phyloP scores from a whole-genome alignment of 2,329 filamentous ascomycete genomes.

The Alternaria incomplexa region DNA sequence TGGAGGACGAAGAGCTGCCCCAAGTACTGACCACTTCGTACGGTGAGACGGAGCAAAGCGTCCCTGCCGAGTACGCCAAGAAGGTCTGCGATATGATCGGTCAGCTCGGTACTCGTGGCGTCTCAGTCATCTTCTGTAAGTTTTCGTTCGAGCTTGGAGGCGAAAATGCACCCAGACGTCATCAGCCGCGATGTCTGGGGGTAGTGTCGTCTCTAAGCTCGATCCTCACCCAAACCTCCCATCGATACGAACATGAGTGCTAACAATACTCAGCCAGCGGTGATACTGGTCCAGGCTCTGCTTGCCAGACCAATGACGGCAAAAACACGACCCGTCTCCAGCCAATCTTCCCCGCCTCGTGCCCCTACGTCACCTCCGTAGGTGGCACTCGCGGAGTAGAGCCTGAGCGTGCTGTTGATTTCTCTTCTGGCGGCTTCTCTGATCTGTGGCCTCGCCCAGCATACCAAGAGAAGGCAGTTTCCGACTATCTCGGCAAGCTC shows the following conservation, averaged over 20 bases:
- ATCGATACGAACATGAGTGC: not conserved
- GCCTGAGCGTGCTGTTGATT: conserved; percentile 49
- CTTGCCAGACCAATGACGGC: conserved; percentile 55
- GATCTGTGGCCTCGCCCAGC: conserved; percentile 51
- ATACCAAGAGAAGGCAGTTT: conserved; percentile 52
- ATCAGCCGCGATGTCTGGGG: not conserved
- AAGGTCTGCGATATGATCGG: conserved; percentile 50
- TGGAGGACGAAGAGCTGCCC: conserved; percentile 45
- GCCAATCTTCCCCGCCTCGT: conserved; percentile 55
- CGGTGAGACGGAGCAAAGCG: conserved; percentile 50
- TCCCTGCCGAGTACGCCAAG: conserved; percentile 45
- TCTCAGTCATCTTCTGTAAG: conserved; percentile 47
- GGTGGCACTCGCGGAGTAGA: conserved; percentile 50
- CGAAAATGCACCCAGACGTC: not conserved
- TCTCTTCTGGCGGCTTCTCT: conserved; percentile 55
- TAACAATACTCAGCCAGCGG: conserved; percentile 30
- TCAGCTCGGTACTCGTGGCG: conserved; percentile 48
- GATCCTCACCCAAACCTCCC: not conserved
- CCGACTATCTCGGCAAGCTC: conserved; percentile 49
- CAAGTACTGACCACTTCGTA: conserved; percentile 49
- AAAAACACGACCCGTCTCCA: conserved; percentile 52
- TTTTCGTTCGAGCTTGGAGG: not conserved
- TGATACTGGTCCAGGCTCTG: conserved; percentile 50
- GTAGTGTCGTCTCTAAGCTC: not conserved
- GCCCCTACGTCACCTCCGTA: conserved; percentile 56